These are phyloP conservation scores for Canavalia gladiata DNA, from an alignment of 306 rosid genomes.

Conservation along the genomic window DNA sequence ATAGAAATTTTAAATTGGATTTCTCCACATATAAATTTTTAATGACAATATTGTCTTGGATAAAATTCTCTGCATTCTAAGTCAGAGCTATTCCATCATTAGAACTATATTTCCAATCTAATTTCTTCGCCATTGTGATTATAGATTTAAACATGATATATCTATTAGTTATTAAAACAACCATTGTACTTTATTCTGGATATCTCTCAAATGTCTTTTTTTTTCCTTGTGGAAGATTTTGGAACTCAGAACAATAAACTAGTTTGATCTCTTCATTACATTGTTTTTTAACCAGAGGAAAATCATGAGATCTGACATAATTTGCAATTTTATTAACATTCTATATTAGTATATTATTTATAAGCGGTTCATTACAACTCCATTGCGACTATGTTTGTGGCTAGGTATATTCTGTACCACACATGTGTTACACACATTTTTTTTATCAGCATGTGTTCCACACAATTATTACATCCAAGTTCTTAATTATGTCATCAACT, in stretches of 20 bases:
- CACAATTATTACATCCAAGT: background rate
- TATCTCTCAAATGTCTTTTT: too few species aligned
- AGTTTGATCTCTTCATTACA: background rate
- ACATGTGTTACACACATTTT: background rate
- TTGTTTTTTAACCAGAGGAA: background rate
- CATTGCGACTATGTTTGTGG: background rate
- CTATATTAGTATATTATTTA: background rate
- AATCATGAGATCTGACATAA: background rate
- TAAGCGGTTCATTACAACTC: background rate
- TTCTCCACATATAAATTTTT: too few species aligned
- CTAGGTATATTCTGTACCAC: background rate
- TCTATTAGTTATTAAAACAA: too few species aligned
- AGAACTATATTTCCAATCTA: too few species aligned
- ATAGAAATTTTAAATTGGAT: too few species aligned
- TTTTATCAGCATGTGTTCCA: too few species aligned
- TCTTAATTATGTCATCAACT: background rate
- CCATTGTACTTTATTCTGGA: too few species aligned
- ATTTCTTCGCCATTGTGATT: too few species aligned
- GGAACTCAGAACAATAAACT: background rate
- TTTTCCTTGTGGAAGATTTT: too few species aligned
- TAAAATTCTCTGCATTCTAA: background rate
- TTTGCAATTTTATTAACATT: background rate
- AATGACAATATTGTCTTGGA: background rate
- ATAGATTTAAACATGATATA: too few species aligned
- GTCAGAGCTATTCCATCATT: too few species aligned